phyloP scores from a whole-genome alignment of 1,284 basidiomycete genomes.

The Melampsora larici-populina region DNA sequence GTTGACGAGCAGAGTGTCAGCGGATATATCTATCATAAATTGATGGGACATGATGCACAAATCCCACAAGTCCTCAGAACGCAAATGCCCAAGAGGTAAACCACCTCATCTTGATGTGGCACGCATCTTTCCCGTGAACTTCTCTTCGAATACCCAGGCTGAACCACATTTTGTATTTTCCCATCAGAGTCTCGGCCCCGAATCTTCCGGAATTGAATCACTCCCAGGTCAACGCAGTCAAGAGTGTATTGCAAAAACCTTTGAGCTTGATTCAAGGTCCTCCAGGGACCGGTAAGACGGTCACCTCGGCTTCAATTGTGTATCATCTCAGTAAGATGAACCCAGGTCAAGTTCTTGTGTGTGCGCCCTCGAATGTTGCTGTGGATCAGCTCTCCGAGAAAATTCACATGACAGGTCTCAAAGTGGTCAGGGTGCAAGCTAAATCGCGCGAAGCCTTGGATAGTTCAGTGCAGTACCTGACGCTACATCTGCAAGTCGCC shows the following conservation, averaged over 20 bases:
- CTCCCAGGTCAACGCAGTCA: slow-evolving; percentile 98
- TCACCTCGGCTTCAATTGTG: slow-evolving; percentile 98
- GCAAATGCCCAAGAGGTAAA: slow-evolving; percentile 82
- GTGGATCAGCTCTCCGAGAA: slow-evolving; percentile 99
- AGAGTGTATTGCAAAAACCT: slow-evolving; percentile 97
- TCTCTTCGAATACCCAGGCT: background rate
- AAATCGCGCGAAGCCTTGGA: slow-evolving; percentile 97
- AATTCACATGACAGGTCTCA: slow-evolving; percentile 92
- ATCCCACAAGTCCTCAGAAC: slow-evolving; percentile 71
- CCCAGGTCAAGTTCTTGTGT: slow-evolving; percentile 96
- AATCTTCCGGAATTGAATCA: slow-evolving; percentile 97
- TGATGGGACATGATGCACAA: slow-evolving; percentile 91
- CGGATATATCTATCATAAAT: slow-evolving; percentile 97
- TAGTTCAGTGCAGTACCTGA: slow-evolving; percentile 86
- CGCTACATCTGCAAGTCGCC: slow-evolving; percentile 93
- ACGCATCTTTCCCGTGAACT: background rate
- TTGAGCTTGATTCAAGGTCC: slow-evolving; percentile 96
- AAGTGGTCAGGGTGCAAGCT: slow-evolving; percentile 94
- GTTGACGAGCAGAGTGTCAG: slow-evolving; percentile 98
- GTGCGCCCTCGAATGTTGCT: slow-evolving; percentile 98
- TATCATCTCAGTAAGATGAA: slow-evolving; percentile 99
- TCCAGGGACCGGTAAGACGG: slow-evolving; percentile 97
- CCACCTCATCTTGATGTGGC: background rate
- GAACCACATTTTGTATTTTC: background rate
- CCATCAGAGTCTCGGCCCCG: slow-evolving; percentile 76